Evolutionary conservation across 768 basidiomycete genomes (phyloP).

Genomic region (Lyophyllum decastes): DNA sequence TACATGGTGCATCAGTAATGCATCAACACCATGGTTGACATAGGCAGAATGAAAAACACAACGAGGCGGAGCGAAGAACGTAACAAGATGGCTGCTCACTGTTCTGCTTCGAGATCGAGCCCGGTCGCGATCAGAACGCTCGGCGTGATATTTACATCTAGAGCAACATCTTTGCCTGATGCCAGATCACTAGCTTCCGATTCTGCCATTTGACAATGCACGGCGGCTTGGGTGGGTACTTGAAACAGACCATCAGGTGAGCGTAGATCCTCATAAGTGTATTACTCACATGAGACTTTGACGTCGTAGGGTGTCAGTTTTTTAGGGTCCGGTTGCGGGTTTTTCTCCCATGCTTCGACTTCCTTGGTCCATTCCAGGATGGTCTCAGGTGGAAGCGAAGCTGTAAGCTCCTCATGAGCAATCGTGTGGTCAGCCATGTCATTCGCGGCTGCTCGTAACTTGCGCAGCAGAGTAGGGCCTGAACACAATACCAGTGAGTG

Average conservation of each 20-base stretch:
- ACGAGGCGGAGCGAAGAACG: too few species aligned
- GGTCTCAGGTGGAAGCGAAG: neutral
- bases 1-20: neutral
- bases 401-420: slow-evolving; percentile 7
- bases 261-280: neutral
- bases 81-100: slow-evolving; percentile 19
- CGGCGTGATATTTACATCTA: slow-evolving; percentile 11
- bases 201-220: slow-evolving; percentile 7
- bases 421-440: slow-evolving; percentile 8
- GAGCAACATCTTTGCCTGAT: slow-evolving; percentile 12
- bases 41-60: too few species aligned
- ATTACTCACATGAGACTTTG: slow-evolving; percentile 10
- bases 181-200: slow-evolving; percentile 10
- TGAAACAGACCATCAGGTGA: neutral
- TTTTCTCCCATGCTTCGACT: slow-evolving; percentile 17
- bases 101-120: slow-evolving; percentile 19
- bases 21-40: too few species aligned
- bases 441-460: slow-evolving; percentile 9
- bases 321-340: neutral
- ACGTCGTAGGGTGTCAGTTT: slow-evolving; percentile 9
- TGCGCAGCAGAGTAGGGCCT: neutral
- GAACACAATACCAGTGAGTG: neutral
- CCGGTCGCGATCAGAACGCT: slow-evolving; percentile 12
- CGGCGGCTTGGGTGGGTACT: slow-evolving; percentile 8
- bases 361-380: slow-evolving; percentile 7